Evolutionary conservation across 2,329 filamentous ascomycete species (phyloP).

Genomic region (Lachnellula willkommii): DNA sequence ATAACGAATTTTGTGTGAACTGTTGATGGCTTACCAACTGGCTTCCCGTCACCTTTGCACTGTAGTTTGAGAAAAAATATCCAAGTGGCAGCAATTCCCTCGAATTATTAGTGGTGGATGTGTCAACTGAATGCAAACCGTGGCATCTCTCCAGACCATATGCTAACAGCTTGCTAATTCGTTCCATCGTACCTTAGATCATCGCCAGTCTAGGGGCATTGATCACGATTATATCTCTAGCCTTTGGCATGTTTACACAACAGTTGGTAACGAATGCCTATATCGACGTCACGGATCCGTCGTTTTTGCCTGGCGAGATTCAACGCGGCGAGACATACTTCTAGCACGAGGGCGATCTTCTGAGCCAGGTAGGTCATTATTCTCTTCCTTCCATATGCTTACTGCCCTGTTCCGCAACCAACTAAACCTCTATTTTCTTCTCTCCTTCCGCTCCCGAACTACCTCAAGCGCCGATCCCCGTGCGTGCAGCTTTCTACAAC

Average conservation of each 20-base stretch:
- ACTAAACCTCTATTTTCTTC: background rate
- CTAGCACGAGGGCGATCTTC: background rate
- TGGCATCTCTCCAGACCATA: too few relatives aligned
- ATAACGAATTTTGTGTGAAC: too few relatives aligned
- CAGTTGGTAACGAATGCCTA: background rate
- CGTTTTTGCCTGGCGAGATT: too few relatives aligned
- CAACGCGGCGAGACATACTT: background rate
- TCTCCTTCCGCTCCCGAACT: background rate
- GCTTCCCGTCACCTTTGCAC: too few relatives aligned
- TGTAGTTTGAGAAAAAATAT: too few relatives aligned
- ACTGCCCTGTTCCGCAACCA: background rate
- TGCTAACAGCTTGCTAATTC: background rate
- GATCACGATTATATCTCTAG: background rate
- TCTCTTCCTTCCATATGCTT: background rate
- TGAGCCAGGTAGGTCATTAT: too few relatives aligned
- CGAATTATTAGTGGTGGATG: too few relatives aligned
- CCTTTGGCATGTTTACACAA: background rate
- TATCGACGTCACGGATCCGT: too few relatives aligned
- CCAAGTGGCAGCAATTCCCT: too few relatives aligned
- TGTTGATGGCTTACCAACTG: too few relatives aligned
- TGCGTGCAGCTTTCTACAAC: background rate
- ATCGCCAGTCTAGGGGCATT: background rate
- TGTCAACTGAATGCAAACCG: too few relatives aligned
- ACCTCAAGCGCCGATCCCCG: too few relatives aligned
- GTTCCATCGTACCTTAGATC: background rate